Percentiles rank a stretch among this genome's conserved stretches.
phyloP scores from a whole-genome alignment of 768 basidiomycete species.

The Tylopilus balloui region DNA sequence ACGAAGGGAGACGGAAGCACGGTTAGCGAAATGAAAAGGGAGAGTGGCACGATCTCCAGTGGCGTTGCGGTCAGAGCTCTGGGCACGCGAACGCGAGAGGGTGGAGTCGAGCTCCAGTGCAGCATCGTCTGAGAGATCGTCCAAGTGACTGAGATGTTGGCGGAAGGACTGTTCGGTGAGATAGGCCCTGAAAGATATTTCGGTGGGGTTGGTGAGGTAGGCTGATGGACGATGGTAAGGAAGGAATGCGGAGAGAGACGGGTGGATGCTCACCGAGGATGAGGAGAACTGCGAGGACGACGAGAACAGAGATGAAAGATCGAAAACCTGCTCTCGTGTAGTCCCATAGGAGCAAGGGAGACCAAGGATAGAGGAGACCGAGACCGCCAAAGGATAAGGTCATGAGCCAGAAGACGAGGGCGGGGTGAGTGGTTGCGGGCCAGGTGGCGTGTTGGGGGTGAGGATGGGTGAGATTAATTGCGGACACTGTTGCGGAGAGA shows the following conservation, averaged over 20 bases:
- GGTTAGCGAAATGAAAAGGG: conserved; percentile 82
- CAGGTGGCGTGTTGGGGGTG: conserved; percentile 33
- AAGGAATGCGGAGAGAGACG: neutral
- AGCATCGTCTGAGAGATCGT: conserved; percentile 58
- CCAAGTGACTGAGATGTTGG: conserved; percentile 83
- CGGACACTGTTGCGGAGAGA: conserved; percentile 42
- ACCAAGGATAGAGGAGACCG: conserved; percentile 55
- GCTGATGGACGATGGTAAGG: conserved; percentile 45
- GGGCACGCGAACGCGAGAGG: conserved; percentile 24
- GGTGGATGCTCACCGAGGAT: conserved; percentile 59
- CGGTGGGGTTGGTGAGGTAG: conserved; percentile 91
- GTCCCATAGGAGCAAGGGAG: conserved; percentile 48
- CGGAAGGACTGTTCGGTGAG: conserved; percentile 98
- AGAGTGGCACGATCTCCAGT: conserved; percentile 28
- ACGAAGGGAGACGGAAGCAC: conserved; percentile 86
- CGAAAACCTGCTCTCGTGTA: conserved; percentile 59
- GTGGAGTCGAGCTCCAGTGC: conserved; percentile 30
- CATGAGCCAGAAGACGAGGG: conserved; percentile 54
- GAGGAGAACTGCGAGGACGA: conserved; percentile 63
- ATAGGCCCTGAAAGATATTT: conserved; percentile 89
- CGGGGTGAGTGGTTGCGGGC: conserved; percentile 33
- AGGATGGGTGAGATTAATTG: conserved; percentile 27
- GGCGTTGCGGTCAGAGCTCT: conserved; percentile 18
- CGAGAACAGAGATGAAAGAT: conserved; percentile 64
- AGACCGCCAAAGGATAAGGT: conserved; percentile 61